Percentiles rank a stretch among this genome's conserved stretches.
Evolutionary conservation across 2,329 filamentous ascomycete species (phyloP).

Genomic region (Myotisia sp.): DNA sequence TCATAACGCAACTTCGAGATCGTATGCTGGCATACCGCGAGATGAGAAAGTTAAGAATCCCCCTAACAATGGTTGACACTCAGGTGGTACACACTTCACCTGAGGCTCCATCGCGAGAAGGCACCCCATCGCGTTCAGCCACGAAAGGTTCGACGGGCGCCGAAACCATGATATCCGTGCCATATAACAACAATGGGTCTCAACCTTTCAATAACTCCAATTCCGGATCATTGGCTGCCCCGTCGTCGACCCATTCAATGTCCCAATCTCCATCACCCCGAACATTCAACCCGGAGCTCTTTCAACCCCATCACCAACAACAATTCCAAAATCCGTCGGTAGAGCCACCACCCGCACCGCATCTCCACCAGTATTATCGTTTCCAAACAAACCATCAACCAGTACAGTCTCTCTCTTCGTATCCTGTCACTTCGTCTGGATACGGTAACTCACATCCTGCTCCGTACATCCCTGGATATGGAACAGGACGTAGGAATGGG

Average conservation of each 20-base stretch:
- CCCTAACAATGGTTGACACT: conserved; percentile 12
- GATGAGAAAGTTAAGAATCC: conserved; percentile 17
- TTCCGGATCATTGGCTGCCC: background rate
- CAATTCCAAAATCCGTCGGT: too few species aligned
- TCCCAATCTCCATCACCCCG: background rate
- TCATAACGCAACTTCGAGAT: conserved; percentile 49
- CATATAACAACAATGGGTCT: background rate
- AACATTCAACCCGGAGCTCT: conserved; percentile 2
- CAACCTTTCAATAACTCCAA: background rate
- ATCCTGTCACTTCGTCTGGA: background rate
- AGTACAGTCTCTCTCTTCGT: background rate
- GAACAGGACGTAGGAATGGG: background rate
- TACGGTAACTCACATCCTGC: conserved; percentile 3
- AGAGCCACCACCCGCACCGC: conserved; percentile 1
- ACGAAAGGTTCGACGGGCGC: background rate
- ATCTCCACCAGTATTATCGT: conserved; percentile 4
- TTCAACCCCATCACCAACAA: conserved; percentile 1
- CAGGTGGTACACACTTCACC: conserved; percentile 3
- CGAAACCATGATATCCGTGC: too few species aligned
- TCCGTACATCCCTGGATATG: conserved; percentile 1
- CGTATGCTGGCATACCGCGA: conserved; percentile 20
- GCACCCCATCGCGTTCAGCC: background rate
- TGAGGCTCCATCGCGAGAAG: background rate
- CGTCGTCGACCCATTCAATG: background rate
- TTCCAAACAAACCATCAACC: conserved; percentile 1